Evolutionary conservation across 441 rosid genomes (phyloP), one percentile per base, ranked within the genome.

Genomic region (Pelargonium australe): DNA sequence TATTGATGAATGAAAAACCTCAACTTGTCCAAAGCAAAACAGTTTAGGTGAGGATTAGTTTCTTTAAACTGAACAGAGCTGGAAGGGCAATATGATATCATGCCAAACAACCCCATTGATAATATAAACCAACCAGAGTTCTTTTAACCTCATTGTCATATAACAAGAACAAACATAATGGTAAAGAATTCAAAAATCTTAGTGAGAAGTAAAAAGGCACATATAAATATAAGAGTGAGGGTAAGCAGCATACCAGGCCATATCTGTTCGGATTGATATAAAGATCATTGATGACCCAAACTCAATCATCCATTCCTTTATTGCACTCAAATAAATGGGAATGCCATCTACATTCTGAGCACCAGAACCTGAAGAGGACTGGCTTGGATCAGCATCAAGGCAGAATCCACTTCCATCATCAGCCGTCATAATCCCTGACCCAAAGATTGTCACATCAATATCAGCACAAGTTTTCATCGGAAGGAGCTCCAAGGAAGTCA

Each of bases 241-340:
- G 40, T 61, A 61, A 45, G 49, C 58, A 45, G 13, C 53, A 68
- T 86, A 91, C 97, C 98, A 88, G 72, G 92, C 87, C 82, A 88
- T 60, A 75, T 91, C 95, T n/a, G 97, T 88, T 34, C 88, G 88
- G 64, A 91, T 43, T 20, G 89, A 88, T 66, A 86, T 77, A 68
- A 75, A 83, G 63, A 86, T 68, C 85, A 78, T 78, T 7, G 85
- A 79, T 5, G 83, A 71, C 37, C 91, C 90, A 70, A 79, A 84
- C 77, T 91, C 95, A 57, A 91, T 84, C 91, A 77, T 79, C 96
- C 98, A 91, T 75, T 89, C 97, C 79, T 91, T 91, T 64, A 93
- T 80, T 31, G 87, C 87, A 73, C 91, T 87, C 72, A 91, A 76
- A 73, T 69, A 89, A 28, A 87, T 74, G 1, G 85, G 85, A 67